Evolutionary conservation across 2,329 filamentous ascomycete species (phyloP).

Genomic region (Rutstroemia sp.): DNA sequence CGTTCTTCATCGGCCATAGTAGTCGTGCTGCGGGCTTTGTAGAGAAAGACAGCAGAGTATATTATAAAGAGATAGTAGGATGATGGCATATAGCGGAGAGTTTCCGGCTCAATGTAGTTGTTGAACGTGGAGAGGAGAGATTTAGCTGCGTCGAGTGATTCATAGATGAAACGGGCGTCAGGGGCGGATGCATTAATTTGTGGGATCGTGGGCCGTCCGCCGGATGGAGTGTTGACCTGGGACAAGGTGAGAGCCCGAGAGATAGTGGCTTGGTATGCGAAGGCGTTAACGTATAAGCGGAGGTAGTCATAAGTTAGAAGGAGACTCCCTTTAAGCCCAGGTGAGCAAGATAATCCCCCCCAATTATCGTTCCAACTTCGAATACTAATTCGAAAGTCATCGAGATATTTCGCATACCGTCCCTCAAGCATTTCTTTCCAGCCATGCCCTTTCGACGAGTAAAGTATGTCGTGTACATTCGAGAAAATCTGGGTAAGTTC

Average conservation of each 20-base stretch:
- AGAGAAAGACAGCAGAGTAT: constrained; percentile 57
- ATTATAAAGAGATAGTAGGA: constrained; percentile 56
- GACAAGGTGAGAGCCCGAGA: constrained; percentile 36
- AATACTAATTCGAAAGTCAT: constrained; percentile 63
- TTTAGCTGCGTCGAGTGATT: constrained; percentile 57
- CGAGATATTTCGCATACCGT: constrained; percentile 68
- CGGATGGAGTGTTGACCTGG: constrained; percentile 33
- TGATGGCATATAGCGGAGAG: constrained; percentile 56
- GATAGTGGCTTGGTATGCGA: constrained; percentile 66
- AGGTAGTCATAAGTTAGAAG: constrained; percentile 67
- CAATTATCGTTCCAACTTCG: constrained; percentile 65
- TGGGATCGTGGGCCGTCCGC: constrained; percentile 24
- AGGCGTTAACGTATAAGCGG: constrained; percentile 66
- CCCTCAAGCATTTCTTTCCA: constrained; percentile 64
- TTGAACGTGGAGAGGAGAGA: constrained; percentile 53
- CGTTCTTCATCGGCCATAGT: constrained; percentile 36
- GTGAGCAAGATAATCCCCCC: constrained; percentile 60
- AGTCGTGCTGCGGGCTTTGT: constrained; percentile 40
- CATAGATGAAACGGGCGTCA: constrained; percentile 59
- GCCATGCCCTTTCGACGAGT: constrained; percentile 62
- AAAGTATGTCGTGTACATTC: constrained; percentile 67
- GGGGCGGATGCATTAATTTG: constrained; percentile 44
- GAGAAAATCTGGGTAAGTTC: constrained; percentile 66
- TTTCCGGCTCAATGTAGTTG: constrained; percentile 49
- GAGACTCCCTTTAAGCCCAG: constrained; percentile 58